A percentile compares a stretch with the other conserved stretches of the same genome.
Conservation (phyloP, 2,329 filamentous ascomycete genomes). For the Neophaeococcomyces aloes region DNA sequence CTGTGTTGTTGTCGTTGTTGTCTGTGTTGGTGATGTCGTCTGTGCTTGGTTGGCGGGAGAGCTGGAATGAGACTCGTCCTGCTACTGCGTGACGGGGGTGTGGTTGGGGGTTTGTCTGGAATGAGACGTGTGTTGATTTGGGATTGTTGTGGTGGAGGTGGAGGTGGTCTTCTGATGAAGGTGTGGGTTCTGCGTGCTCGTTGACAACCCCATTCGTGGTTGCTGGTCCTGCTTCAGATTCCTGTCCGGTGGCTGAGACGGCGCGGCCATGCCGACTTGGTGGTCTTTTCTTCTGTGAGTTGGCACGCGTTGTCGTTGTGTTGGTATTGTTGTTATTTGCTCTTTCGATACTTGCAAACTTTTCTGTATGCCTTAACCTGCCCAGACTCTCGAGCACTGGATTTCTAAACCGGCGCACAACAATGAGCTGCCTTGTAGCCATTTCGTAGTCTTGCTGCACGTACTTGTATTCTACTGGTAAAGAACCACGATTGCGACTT, state of each 20-base stretch:
- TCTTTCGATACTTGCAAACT: slow-evolving; percentile 8
- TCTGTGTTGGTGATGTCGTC: slow-evolving; percentile 22
- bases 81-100: not conserved
- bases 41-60: slow-evolving; percentile 20
- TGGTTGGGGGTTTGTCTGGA: no score
- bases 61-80: slow-evolving; percentile 14
- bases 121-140: no score
- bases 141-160: not conserved
- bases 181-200: slow-evolving; percentile 4
- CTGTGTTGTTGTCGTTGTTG: slow-evolving; percentile 14
- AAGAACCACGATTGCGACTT: slow-evolving; percentile 10
- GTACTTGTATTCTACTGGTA: slow-evolving; percentile 24
- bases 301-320: slow-evolving; percentile 3
- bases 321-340: slow-evolving; percentile 10
- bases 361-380: slow-evolving; percentile 24
- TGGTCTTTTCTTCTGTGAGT: slow-evolving; percentile 14
- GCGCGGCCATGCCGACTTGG: slow-evolving; percentile 16
- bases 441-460: slow-evolving; percentile 36
- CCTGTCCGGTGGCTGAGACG: slow-evolving; percentile 6
- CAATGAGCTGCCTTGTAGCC: slow-evolving; percentile 32
- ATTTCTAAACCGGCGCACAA: slow-evolving; percentile 36
- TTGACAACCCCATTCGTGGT: slow-evolving; percentile 8
- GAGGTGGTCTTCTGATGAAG: no score
- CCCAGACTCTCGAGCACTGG: slow-evolving; percentile 35
- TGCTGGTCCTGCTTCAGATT: slow-evolving; percentile 11